These are phyloP conservation scores for Acanthochlamys bracteata DNA, from an alignment of 106 monocot genomes.

Conservation along the genomic window DNA sequence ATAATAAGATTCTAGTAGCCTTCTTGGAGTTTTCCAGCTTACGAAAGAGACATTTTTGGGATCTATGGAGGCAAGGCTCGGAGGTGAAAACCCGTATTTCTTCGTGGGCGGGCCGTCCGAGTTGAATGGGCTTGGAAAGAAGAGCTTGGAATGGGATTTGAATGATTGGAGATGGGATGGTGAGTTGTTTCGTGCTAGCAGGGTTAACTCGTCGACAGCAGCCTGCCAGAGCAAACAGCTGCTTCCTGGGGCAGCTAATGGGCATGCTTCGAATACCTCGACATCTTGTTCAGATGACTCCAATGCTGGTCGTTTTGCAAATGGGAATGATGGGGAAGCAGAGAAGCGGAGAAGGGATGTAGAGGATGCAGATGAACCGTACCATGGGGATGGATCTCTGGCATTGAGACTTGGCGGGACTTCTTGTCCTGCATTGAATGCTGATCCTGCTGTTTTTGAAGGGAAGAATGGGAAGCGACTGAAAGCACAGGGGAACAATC, in stretches of 20 bases:
- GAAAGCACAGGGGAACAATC: constrained; percentile 24
- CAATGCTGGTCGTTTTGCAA: constrained; percentile 5
- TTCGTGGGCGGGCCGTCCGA: constrained; percentile 15
- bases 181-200: constrained; percentile 52
- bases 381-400: constrained; percentile 23
- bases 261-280: constrained; percentile 14
- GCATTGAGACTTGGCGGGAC: constrained; percentile 41
- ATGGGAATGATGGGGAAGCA: constrained; percentile 21
- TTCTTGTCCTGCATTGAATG: constrained; percentile 19
- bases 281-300: constrained; percentile 32
- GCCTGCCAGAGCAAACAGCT: constrained; percentile 36
- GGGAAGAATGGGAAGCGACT: constrained; percentile 37
- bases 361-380: constrained; percentile 28
- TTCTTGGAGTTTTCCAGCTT: not conserved
- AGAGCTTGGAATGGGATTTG: constrained; percentile 62
- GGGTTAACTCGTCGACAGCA: constrained; percentile 22
- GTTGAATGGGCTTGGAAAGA: constrained; percentile 21
- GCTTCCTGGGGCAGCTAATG: constrained; percentile 1
- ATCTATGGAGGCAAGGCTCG: constrained; percentile 34
- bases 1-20: not conserved
- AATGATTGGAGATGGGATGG: constrained; percentile 86
- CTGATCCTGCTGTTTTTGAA: constrained; percentile 18
- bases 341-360: constrained; percentile 55
- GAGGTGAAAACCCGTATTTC: constrained; percentile 13
- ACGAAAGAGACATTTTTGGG: not conserved